Conservation (phyloP, 2,329 filamentous ascomycete genomes). For the Claviceps spartinae region DNA sequence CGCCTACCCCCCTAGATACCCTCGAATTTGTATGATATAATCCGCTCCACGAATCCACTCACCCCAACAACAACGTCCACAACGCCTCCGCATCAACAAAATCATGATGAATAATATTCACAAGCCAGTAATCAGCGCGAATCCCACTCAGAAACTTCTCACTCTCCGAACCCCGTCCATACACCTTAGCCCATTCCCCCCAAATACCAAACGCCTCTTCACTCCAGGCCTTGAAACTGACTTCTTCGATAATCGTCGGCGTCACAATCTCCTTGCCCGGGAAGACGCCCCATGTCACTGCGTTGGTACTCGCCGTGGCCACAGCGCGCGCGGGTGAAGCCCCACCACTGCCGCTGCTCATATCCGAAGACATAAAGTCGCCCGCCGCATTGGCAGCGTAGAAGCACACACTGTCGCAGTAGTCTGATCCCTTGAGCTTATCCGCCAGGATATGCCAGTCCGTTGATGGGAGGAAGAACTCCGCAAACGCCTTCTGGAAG, state of each 20-base stretch:
- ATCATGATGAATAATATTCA: slow-evolving; percentile 79
- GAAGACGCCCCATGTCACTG: slow-evolving; percentile 95
- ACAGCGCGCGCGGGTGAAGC: slow-evolving; percentile 16
- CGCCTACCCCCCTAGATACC: too few species aligned
- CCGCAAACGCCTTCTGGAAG: slow-evolving; percentile 96
- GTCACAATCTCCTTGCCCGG: slow-evolving; percentile 92
- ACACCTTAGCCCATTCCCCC: slow-evolving; percentile 84
- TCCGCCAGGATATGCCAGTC: slow-evolving; percentile 59
- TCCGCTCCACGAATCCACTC: not conserved
- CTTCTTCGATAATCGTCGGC: slow-evolving; percentile 90
- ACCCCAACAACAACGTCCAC: slow-evolving; percentile 51
- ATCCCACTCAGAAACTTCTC: slow-evolving; percentile 56
- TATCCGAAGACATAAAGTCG: slow-evolving; percentile 63
- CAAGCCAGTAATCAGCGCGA: slow-evolving; percentile 66
- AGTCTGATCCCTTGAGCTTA: slow-evolving; percentile 44
- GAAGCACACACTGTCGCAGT: slow-evolving; percentile 62
- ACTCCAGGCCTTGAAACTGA: slow-evolving; percentile 84
- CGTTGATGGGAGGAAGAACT: slow-evolving; percentile 70
- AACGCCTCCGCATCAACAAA: slow-evolving; percentile 57
- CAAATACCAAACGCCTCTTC: slow-evolving; percentile 96
- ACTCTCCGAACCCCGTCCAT: slow-evolving; percentile 58
- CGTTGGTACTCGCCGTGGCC: slow-evolving; percentile 54
- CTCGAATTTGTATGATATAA: too few species aligned
- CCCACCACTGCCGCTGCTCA: slow-evolving; percentile 19
- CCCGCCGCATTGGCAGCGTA: slow-evolving; percentile 70